phyloP scores from a whole-genome alignment of 345 rosid genomes.

The Sisymbrium irio region DNA sequence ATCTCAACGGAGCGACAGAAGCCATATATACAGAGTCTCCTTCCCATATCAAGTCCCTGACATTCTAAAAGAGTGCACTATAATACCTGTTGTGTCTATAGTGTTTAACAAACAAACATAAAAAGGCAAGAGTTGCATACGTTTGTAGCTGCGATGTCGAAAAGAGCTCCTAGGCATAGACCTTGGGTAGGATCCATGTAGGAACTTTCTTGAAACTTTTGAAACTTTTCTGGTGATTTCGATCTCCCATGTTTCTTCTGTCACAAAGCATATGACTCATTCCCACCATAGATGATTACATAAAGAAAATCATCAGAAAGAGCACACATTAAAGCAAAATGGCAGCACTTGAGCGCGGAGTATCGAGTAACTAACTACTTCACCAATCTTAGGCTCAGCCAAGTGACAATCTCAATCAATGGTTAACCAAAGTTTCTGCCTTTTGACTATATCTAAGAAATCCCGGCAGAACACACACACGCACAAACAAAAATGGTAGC shows the following conservation, averaged over 20 bases:
- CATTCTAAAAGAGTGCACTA: not conserved
- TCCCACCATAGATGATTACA: not conserved
- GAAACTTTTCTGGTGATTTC: constrained; percentile 45
- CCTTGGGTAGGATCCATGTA: constrained; percentile 90
- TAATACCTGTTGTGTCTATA: not conserved
- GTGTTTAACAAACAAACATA: not conserved
- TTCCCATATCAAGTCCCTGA: constrained; percentile 89
- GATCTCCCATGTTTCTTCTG: constrained; percentile 62
- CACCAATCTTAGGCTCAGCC: not conserved
- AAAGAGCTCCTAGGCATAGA: constrained; percentile 83
- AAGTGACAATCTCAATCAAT: not conserved
- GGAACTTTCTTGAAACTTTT: constrained; percentile 72
- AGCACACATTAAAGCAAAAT: not conserved
- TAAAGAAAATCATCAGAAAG: not conserved
- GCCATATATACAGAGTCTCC: constrained; percentile 92
- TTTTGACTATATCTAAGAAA: not conserved
- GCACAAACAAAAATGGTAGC: not conserved
- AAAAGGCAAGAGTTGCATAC: constrained; percentile 38
- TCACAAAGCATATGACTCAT: constrained; percentile 13
- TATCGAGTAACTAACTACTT: not conserved
- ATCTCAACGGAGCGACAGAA: constrained; percentile 96
- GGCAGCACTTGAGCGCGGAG: not conserved
- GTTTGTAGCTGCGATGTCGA: constrained; percentile 90
- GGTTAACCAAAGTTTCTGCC: not conserved
- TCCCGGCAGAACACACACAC: not conserved